Evolutionary conservation across 1,284 basidiomycete species (phyloP).

Genomic region (Sporisorium reilianum): DNA sequence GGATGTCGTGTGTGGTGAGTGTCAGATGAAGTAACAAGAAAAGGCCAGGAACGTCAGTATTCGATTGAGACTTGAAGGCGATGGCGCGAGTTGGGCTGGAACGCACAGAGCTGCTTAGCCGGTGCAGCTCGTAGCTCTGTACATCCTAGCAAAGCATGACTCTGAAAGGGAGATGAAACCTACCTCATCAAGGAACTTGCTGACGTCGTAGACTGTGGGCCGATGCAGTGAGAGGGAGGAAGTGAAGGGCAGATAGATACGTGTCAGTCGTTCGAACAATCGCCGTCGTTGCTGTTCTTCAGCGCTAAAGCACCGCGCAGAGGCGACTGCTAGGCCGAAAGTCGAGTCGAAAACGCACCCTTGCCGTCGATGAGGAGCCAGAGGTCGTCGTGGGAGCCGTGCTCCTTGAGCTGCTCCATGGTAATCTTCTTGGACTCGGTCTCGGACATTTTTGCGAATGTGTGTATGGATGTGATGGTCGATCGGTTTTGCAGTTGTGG

Average conservation of each 20-base stretch:
- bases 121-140: neutral
- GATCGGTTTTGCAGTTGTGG: too few species aligned
- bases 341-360: slow-evolving; percentile 38
- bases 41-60: slow-evolving; percentile 1
- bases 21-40: neutral
- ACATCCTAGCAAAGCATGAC: neutral
- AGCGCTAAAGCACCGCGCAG: neutral
- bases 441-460: slow-evolving; percentile 14
- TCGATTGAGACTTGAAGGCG: neutral
- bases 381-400: slow-evolving; percentile 63
- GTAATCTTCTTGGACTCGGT: slow-evolving; percentile 59
- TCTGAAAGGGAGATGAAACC: slow-evolving; percentile 52
- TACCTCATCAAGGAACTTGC: slow-evolving; percentile 96
- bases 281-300: neutral
- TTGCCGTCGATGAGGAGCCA: slow-evolving; percentile 68
- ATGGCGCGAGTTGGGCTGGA: neutral
- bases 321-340: neutral
- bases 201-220: slow-evolving; percentile 86
- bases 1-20: slow-evolving; percentile 4
- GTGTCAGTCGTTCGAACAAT: slow-evolving; percentile 1
- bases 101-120: neutral
- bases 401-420: slow-evolving; percentile 64
- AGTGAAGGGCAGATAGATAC: neutral
- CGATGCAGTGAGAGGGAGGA: neutral
- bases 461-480: slow-evolving; percentile 1